Base-by-base conservation (phyloP, 805 yeast genomes). In the Candida pini region DNA sequence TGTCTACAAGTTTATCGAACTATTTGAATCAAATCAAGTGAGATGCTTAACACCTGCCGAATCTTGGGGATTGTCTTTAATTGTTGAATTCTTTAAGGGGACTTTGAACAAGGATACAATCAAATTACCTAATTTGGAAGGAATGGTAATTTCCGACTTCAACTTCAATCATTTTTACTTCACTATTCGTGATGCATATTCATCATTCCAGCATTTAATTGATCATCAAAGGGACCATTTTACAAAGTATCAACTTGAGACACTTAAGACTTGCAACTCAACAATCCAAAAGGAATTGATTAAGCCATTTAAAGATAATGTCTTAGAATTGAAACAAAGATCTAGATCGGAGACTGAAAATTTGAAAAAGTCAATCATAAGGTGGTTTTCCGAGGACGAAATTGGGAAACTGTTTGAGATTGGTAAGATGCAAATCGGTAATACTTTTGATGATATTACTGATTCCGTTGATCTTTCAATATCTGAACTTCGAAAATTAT, bases 21-120 rank as follows among this genome's bases (percentile, higher is more conserved):
- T 48, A 7, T 26, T 35, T 24, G 28, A 33, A 12, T 13, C 30
- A 6, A 14, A 23, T 2, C 9, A 22, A 2, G 9, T 29, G 8
- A 50, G 47, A 32, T 54, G 49, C 33, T 53, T 66, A 20, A 61
- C 68, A 0, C 47, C 38, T 1, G 57, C 59, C 12, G 75, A 69
- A 34, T 46, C 44, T 24, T 68, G 69, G 69, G 46, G 52, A 13
- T 38, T 54, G 7, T 38, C 45, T 9, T 20, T 45, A 4, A 26
- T 55, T 18, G 31, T 39, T 2, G 33, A 37, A 21, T 25, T 45
- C 18, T 26, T 44, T 5, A n/a, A n/a, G n/a, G n/a, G n/a, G n/a
- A n/a, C n/a, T n/a, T n/a, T n/a, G n/a, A n/a, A n/a, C n/a, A n/a
- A n/a, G n/a, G n/a, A n/a, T n/a, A n/a, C n/a, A n/a, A n/a, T n/a